A percentile compares a stretch with the other conserved stretches of the same genome.
phyloP scores from a whole-genome alignment of 768 basidiomycete species.

The Stropharia rugosoannulata region DNA sequence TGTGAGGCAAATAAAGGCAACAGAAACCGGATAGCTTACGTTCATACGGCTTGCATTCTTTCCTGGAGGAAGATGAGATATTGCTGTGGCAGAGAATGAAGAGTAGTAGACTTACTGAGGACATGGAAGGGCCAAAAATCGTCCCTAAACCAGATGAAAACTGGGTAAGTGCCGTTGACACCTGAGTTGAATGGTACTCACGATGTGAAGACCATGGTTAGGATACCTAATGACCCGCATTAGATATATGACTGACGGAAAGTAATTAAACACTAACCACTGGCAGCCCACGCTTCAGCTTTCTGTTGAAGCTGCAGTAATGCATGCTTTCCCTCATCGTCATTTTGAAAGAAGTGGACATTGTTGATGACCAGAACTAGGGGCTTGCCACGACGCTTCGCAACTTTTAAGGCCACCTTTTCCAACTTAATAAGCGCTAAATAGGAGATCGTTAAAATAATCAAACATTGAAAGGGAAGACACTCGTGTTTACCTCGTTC shows the following conservation, averaged over 20 bases:
- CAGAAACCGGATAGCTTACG: conserved; percentile 28
- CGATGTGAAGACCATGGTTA: conserved; percentile 80
- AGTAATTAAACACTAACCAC: conserved; percentile 44
- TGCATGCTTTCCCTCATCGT: conserved; percentile 74
- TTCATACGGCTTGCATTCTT: conserved; percentile 77
- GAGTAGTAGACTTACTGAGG: conserved; percentile 47
- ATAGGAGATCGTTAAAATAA: background rate
- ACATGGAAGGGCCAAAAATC: conserved; percentile 81
- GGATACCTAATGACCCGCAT: conserved; percentile 45
- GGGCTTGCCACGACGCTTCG: conserved; percentile 58
- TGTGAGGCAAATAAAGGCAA: background rate
- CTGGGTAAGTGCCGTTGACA: conserved; percentile 8
- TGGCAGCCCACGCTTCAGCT: conserved; percentile 84
- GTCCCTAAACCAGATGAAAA: conserved; percentile 47
- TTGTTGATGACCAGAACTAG: conserved; percentile 84
- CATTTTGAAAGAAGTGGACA: conserved; percentile 70
- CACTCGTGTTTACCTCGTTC: conserved; percentile 56
- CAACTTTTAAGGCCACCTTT: conserved; percentile 75
- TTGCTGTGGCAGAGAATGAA: conserved; percentile 4
- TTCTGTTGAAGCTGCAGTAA: conserved; percentile 85
- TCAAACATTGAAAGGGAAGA: background rate
- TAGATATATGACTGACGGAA: conserved; percentile 1
- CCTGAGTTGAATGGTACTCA: conserved; percentile 30
- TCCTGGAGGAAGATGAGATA: conserved; percentile 36
- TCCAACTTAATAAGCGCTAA: conserved; percentile 79